A percentile compares a stretch with the other conserved stretches of the same genome.
Evolutionary conservation across 2,329 filamentous ascomycete species (phyloP).

Genomic region (Endocalyx cinctus): DNA sequence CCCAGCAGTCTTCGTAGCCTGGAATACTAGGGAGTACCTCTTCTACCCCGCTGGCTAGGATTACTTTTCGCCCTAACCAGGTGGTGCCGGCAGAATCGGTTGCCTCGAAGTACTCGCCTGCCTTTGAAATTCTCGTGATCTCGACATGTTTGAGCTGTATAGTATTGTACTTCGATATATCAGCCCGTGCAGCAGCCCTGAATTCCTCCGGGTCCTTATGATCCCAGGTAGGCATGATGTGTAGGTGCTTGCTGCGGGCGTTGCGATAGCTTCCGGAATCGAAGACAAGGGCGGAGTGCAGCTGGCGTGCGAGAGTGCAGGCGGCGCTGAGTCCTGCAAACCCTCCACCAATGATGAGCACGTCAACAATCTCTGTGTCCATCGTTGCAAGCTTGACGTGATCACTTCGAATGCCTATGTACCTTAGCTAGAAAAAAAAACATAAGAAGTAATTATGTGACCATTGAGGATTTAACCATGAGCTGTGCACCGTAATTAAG

Average conservation of each 20-base stretch:
- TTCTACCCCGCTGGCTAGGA: slow-evolving; percentile 47
- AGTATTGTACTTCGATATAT: slow-evolving; percentile 4
- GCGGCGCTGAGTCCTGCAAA: slow-evolving; percentile 2
- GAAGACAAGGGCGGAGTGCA: slow-evolving; percentile 6
- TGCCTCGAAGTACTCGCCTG: slow-evolving; percentile 11
- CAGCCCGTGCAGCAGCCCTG: slow-evolving; percentile 1
- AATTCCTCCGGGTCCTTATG: slow-evolving; percentile 5
- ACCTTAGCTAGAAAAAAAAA: too few species aligned
- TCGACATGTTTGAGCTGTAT: slow-evolving; percentile 4
- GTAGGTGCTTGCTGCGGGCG: slow-evolving; percentile 2
- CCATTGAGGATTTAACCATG: too few species aligned
- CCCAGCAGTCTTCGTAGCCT: slow-evolving; percentile 52
- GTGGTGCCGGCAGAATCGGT: slow-evolving; percentile 34
- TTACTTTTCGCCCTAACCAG: slow-evolving; percentile 46
- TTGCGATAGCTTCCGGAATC: slow-evolving; percentile 8
- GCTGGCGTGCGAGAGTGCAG: slow-evolving; percentile 1
- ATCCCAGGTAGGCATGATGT: slow-evolving; percentile 12
- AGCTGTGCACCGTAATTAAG: too few species aligned
- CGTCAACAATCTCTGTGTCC: too few species aligned
- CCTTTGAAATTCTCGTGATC: slow-evolving; percentile 6
- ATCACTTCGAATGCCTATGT: too few species aligned
- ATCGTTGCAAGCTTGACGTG: too few species aligned
- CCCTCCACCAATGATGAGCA: slow-evolving; percentile 7
- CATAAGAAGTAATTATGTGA: too few species aligned
- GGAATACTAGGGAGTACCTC: slow-evolving; percentile 46